Evolutionary conservation across 1,139 yeast genomes (phyloP).

Genomic region (Scheffersomyces illinoinensis): DNA sequence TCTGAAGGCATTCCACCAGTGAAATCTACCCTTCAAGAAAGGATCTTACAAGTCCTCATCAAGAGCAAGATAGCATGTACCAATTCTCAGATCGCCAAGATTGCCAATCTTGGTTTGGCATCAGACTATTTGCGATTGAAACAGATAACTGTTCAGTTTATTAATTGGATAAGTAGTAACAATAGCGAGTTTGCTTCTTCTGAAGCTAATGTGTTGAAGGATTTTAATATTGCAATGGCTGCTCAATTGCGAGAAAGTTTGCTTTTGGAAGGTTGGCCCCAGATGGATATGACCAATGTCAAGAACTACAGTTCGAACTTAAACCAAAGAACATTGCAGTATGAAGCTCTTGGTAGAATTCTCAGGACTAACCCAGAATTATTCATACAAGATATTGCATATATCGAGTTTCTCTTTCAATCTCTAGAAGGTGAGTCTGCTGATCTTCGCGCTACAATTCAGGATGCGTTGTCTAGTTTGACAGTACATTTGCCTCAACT

Average conservation of each 20-base stretch:
- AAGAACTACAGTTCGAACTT: conserved; percentile 31
- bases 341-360: conserved; percentile 75
- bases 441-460: conserved; percentile 68
- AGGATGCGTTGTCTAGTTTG: conserved; percentile 67
- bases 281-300: conserved; percentile 32
- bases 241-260: conserved; percentile 52
- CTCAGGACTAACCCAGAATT: conserved; percentile 51
- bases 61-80: conserved; percentile 55
- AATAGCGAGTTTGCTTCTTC: conserved; percentile 14
- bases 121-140: conserved; percentile 50
- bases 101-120: conserved; percentile 58
- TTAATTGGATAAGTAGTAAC: conserved; percentile 51
- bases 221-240: conserved; percentile 46
- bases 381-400: conserved; percentile 46
- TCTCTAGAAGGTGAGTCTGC: conserved; percentile 67
- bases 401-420: conserved; percentile 67
- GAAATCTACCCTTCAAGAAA: conserved; percentile 55
- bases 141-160: conserved; percentile 58
- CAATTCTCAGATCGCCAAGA: conserved; percentile 34
- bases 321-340: conserved; percentile 60
- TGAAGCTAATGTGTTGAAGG: conserved; percentile 12
- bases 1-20: conserved; percentile 50
- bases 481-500: conserved; percentile 50
- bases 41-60: conserved; percentile 51
- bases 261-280: conserved; percentile 62